phyloP scores from a whole-genome alignment of 2,329 filamentous ascomycete species.

The Sarocladium brachiariae region DNA sequence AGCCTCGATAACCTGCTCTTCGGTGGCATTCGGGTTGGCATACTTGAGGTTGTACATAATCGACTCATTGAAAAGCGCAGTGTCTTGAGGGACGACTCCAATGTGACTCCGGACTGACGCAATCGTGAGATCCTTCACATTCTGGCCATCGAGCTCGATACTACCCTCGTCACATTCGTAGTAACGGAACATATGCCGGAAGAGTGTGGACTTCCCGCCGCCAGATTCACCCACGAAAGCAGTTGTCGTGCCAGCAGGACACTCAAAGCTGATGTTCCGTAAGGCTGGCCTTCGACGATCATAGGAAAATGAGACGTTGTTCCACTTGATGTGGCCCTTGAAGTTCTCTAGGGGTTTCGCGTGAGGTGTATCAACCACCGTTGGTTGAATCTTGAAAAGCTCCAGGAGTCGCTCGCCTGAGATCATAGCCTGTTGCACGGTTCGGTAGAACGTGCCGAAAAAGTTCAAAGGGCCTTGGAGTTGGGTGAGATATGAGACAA shows the following conservation, averaged over 20 bases:
- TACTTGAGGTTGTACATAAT: constrained; percentile 94
- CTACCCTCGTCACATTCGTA: constrained; percentile 78
- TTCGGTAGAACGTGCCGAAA: constrained; percentile 91
- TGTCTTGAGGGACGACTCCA: constrained; percentile 95
- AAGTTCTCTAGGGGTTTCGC: constrained; percentile 60
- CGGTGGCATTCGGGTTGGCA: constrained; percentile 71
- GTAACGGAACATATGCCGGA: constrained; percentile 92
- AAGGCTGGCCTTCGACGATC: constrained; percentile 80
- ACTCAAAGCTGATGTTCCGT: constrained; percentile 77
- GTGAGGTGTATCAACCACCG: constrained; percentile 70
- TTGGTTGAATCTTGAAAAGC: constrained; percentile 92
- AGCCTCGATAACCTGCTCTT: constrained; percentile 75
- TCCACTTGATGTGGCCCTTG: constrained; percentile 76
- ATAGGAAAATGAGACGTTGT: constrained; percentile 86
- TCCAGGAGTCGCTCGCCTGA: constrained; percentile 93
- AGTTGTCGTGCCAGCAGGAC: constrained; percentile 83
- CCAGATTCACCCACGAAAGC: constrained; percentile 95
- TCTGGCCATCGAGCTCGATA: constrained; percentile 76
- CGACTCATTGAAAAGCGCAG: constrained; percentile 88
- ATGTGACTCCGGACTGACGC: constrained; percentile 89
- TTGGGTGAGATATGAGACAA: constrained; percentile 74
- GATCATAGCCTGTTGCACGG: constrained; percentile 94
- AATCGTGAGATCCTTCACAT: constrained; percentile 83
- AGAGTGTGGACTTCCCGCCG: constrained; percentile 93
- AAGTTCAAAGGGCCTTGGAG: constrained; percentile 77